phyloP scores from a whole-genome alignment of 2,329 filamentous ascomycete species.

The Trichophyton benhamiae region DNA sequence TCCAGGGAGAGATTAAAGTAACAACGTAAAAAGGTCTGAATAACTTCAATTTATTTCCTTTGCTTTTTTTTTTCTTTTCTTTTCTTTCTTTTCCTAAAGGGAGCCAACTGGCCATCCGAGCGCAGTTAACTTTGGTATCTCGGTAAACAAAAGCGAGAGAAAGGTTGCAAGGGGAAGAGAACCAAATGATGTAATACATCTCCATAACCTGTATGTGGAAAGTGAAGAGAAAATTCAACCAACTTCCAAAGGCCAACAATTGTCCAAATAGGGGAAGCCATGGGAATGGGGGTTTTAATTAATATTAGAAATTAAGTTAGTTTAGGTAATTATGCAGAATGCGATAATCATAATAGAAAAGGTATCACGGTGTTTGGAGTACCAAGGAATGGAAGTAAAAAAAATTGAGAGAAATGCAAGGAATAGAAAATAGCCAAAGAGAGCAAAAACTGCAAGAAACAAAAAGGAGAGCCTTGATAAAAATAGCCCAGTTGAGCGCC shows the following conservation, averaged over 20 bases:
- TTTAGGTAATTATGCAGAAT: neutral
- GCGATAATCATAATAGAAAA: neutral
- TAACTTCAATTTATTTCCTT: neutral
- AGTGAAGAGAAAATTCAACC: neutral
- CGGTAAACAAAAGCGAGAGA: neutral
- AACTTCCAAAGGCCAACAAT: neutral
- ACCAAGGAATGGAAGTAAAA: neutral
- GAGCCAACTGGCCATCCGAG: neutral
- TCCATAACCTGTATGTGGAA: neutral
- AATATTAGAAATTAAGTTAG: slow-evolving; percentile 5
- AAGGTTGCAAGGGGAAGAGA: neutral
- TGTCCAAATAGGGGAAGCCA: neutral
- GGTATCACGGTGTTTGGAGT: neutral
- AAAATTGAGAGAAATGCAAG: neutral
- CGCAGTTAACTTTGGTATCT: neutral
- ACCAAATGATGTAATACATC: neutral
- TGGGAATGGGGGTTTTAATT: neutral
- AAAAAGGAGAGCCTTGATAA: neutral
- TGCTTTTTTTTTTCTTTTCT: neutral
- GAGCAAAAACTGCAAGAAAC: neutral
- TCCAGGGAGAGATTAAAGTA: no score
- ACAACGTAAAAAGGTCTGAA: no score
- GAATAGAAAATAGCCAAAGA: neutral
- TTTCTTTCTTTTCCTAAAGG: no score
- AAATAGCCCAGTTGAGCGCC: neutral